Conservation (phyloP, 2,329 filamentous ascomycete species). For the Bipolaris bicolor region DNA sequence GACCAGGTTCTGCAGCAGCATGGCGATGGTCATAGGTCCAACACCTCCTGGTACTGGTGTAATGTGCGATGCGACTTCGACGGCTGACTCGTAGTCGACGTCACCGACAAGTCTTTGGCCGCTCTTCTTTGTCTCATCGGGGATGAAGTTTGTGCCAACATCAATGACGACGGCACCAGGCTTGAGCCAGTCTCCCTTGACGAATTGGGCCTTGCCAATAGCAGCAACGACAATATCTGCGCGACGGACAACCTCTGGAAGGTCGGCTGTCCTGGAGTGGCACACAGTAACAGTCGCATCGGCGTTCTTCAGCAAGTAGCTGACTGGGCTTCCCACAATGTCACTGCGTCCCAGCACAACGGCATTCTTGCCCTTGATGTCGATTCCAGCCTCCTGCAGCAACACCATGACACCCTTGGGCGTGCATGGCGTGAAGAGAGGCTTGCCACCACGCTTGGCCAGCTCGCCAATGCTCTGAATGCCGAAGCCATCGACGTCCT, state of each 20-base stretch:
- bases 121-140: conserved; percentile 87
- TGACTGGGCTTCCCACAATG: conserved; percentile 96
- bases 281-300: conserved; percentile 97
- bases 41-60: conserved; percentile 97
- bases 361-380: conserved; percentile 86
- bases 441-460: conserved; percentile 89
- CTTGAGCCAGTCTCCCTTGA: conserved; percentile 96
- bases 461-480: conserved; percentile 94
- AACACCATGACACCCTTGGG: conserved; percentile 97
- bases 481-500: conserved; percentile 98
- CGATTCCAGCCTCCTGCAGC: conserved; percentile 80
- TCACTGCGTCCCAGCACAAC: conserved; percentile 95
- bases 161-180: conserved; percentile 94
- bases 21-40: conserved; percentile 98
- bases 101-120: conserved; percentile 92
- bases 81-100: conserved; percentile 87
- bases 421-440: conserved; percentile 91
- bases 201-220: conserved; percentile 84
- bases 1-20: conserved; percentile 95
- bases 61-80: conserved; percentile 86
- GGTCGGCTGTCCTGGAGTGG: conserved; percentile 82
- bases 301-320: conserved; percentile 91
- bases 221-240: conserved; percentile 93
- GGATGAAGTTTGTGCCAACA: conserved; percentile 95
- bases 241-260: conserved; percentile 75